Base-by-base conservation (phyloP, 768 basidiomycete species). In the Krasilnikovozyma curviuscula region DNA sequence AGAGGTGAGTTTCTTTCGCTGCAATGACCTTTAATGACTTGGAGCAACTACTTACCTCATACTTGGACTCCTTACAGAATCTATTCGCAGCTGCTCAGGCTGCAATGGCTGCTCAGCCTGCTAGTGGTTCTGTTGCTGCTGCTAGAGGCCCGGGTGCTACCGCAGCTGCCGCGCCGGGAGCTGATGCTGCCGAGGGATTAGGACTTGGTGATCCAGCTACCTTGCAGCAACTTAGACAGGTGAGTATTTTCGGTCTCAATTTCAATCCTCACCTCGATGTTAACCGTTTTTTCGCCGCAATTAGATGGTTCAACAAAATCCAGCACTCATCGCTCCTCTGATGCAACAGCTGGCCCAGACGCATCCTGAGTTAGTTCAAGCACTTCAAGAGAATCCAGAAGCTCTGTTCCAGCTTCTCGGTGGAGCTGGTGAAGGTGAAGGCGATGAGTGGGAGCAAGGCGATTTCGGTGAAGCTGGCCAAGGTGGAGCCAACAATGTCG, bases 341-440 rank as follows among this genome's bases (percentile, higher is more conserved):
- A 68, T 97, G 32, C 86, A 95, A 62, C 82, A 88, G 61, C 70
- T 97, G 44, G 76, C 76, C 2, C 59, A 64, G 9, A 65, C 66
- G 41, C 86, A 95, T 65, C 91, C 91, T 0, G 70, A 69, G 18
- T 67, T 95, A 32, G 81, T 77, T 0, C 74, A 80, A 53, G 30
- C 49, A 41, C 43, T 55, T 44, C 30, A 49, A 46, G 48, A 48
- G 28, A 77, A 93, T 62, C 89, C 89, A 3, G 73, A 80, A 46
- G 68, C 70, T 25, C 64, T 95, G 32, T 61, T 75, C 38, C 69
- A 77, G 46, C 59, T 84, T 10, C 70, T 93, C 30, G 76, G 72
- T 24, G 69, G 60, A 10, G 65, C 54, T 42, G 49, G 35, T 21
- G 61, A 56, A 6, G 62, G 57, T 16, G 62, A 53, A 3, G 61